Base-by-base conservation (phyloP, 163 green algal genomes). In the Picocystis sp. region DNA sequence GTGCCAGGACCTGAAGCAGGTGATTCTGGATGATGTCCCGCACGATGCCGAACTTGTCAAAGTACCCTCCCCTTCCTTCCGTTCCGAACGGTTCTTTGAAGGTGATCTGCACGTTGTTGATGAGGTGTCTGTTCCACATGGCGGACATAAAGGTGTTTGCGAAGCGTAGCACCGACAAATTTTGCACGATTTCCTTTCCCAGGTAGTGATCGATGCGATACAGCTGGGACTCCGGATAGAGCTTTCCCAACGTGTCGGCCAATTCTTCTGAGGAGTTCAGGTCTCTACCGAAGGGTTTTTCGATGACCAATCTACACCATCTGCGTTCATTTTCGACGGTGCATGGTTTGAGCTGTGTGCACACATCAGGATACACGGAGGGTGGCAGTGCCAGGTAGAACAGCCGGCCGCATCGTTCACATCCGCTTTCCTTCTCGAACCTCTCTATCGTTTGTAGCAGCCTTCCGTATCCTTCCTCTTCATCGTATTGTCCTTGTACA, bases 201-300 rank as follows among this genome's bases (percentile, higher is more conserved):
- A 98, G 77, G 72, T 96, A 98, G 78, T 98, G 89, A 66, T 97
- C 89, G 47, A 97, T 98, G 43, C 89, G 70, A 70, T 94, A 97
- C 14, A 98, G 58, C 61, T 92, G 66, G 19, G 84, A 70, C 71
- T 98, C 90, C 0, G 71, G 71, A 57, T 86, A 98, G 33, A 92
- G 69, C 38, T 12, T 33, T 0, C 75, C 75, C 34, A 98, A 74
- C 43, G 77, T 22, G 1, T 71, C 52, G 1, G 73, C 77, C 55
- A 98, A 75, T 43, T 78, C 54, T 69, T 98, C 86, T 13, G 65
- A 77, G 52, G 61, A 81, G 11, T 70, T 57, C 35, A 92, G 65
- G 73, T 98, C 90, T 12, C 65, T 71, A 22, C 89, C 89, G 75
- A 98, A 98, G 0, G 89, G 89, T 75, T 98, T 98, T 70, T 98